Base-by-base conservation (phyloP, 83 land plant genomes). In the Diphasiastrum complanatum region DNA sequence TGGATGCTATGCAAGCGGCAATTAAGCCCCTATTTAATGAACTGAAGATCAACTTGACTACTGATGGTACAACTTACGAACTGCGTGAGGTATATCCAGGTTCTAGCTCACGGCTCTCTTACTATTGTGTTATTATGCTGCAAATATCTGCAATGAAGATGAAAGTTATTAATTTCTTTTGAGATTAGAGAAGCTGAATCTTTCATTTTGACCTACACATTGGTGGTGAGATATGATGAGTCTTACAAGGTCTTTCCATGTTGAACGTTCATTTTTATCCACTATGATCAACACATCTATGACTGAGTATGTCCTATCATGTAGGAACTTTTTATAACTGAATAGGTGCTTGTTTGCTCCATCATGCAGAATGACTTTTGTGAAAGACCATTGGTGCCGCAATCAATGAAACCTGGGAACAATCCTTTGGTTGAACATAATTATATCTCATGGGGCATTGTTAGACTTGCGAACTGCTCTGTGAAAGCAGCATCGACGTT, bases 1-100 rank as follows among this genome's bases (percentile, higher is more conserved):
- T 77, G 79, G 79, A 77, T 56, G 79, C 79, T 14, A 34, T 77
- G 25, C 36, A 61, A 4, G 25, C 2, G n/a, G 54, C 79, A 4
- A 41, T 77, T 26, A 55, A 35, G 18, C 79, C 79, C 5, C 46
- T 77, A 22, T 77, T 66, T 50, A 72, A 73, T 45, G 59, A 67
- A 53, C 47, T 77, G 26, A 52, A 46, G 4, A 10, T 49, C 19
- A 63, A 47, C 10, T 19, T 3, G 4, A 14, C 55, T 28, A 18
- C n/a, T 1, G 28, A 47, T 16, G 34, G 37, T 5, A 49, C 10
- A 19, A 49, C 52, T 10, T 49, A 49, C 22, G 19, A 20, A 14
- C 19, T 49, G 8, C 52, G 20, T 19, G 5, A 22, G 48, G 60
- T 50, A 73, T 73, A 70, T 16, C 16, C 43, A 8, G 8, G 12